Percentiles rank a stretch among this genome's conserved stretches.
Evolutionary conservation across 306 rosid species (phyloP).

Genomic region (Gleditsia sinensis): DNA sequence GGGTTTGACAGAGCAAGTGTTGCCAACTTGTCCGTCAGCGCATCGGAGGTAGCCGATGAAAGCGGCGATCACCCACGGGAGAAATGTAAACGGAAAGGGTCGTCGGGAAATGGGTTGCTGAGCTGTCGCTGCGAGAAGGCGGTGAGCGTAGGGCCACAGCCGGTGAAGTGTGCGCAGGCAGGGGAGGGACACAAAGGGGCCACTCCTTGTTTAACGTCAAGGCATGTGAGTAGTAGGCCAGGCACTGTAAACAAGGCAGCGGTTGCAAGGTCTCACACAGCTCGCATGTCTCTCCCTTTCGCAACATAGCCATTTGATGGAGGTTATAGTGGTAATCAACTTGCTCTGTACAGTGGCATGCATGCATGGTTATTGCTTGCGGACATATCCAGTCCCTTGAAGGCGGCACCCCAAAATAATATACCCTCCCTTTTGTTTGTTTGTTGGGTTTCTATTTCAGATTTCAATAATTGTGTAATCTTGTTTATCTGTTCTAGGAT

Average conservation of each 20-base stretch:
- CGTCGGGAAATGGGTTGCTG: constrained; percentile 48
- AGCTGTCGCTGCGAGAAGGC: constrained; percentile 85
- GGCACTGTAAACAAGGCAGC: constrained; percentile 36
- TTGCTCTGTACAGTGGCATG: neutral
- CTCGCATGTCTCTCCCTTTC: constrained; percentile 40
- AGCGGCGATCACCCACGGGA: constrained; percentile 23
- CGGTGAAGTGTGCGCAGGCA: constrained; percentile 30
- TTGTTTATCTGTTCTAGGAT: neutral
- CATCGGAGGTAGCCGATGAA: constrained; percentile 39
- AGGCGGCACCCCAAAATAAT: neutral
- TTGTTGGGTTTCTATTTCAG: neutral
- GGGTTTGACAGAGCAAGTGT: constrained; percentile 52
- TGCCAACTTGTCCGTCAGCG: constrained; percentile 26
- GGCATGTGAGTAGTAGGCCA: constrained; percentile 48
- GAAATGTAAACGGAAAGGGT: constrained; percentile 39
- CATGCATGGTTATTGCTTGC: constrained; percentile 15
- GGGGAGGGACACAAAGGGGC: constrained; percentile 31
- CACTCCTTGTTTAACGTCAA: neutral
- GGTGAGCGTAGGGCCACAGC: constrained; percentile 79
- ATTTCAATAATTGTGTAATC: constrained; percentile 23
- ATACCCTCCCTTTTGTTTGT: neutral
- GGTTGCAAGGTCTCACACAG: constrained; percentile 33
- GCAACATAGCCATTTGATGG: constrained; percentile 31
- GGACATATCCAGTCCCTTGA: constrained; percentile 12
- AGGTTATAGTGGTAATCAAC: neutral